Evolutionary conservation across 768 basidiomycete species (phyloP), one percentile per base, ranked within the genome.

Genomic region (Cystofilobasidium bisporidii): DNA sequence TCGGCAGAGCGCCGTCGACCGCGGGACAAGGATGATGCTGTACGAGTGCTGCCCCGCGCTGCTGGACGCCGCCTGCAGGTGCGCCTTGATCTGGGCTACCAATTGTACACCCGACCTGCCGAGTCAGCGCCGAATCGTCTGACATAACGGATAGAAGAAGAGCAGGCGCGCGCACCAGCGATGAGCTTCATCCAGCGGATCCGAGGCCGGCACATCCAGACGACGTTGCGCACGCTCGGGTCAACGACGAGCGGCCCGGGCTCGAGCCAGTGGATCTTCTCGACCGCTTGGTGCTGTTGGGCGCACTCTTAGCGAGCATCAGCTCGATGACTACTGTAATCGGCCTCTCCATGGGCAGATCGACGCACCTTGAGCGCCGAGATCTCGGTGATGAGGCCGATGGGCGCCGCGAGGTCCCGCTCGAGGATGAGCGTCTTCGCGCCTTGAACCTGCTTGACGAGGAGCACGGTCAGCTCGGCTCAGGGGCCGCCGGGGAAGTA

Each of bases 261-360:
- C 78, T 98, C 96, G 28, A 99, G 84, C 94, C 96, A 99, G 79
- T 93, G 96, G 89, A 99, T 94, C 81, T 96, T 96, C 80, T 97
- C 93, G 3, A 99, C 91, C 8, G 91, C 93, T 85, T 98, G 93
- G 75, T 98, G 89, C 94, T 98, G 72, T 28, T 17, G 32, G n/a
- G n/a, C n/a, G n/a, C n/a, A n/a, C n/a, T n/a, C n/a, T n/a, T n/a
- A n/a, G n/a, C n/a, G n/a, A n/a, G n/a, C n/a, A n/a, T n/a, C n/a
- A n/a, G n/a, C n/a, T n/a, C n/a, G n/a, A n/a, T n/a, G n/a, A n/a
- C n/a, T n/a, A n/a, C n/a, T n/a, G n/a, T n/a, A n/a, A n/a, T n/a
- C n/a, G n/a, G n/a, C 43, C 22, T 20, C 18, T 40, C 61, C 59
- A 55, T n/a, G n/a, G n/a, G n/a, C 20, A 33, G 36, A 47, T 17